These are phyloP conservation scores for Acidomyces sp. DNA, from an alignment of 495 filamentous ascomycete genomes.

Conservation along the genomic window DNA sequence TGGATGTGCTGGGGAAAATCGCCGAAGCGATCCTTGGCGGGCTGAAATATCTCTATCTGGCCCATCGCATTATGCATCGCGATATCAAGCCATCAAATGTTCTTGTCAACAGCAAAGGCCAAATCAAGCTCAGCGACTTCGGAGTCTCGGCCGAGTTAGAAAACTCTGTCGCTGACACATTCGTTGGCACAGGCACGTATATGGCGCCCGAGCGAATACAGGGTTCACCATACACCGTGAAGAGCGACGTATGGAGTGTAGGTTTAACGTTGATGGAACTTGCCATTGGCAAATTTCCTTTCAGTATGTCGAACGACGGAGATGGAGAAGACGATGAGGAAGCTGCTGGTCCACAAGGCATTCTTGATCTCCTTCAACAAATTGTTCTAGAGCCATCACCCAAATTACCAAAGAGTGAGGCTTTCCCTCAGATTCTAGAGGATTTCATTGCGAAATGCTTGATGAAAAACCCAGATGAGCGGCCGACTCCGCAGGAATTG, in stretches of 20 bases:
- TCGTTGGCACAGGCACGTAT: constrained; percentile 95
- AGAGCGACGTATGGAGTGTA: constrained; percentile 97
- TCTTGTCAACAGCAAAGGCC: constrained; percentile 80
- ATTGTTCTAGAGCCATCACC: constrained; percentile 95
- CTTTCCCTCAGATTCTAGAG: constrained; percentile 86
- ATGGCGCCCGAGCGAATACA: constrained; percentile 98
- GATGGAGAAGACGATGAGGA: constrained; percentile 55
- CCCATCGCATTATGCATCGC: constrained; percentile 90
- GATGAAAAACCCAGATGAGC: constrained; percentile 69
- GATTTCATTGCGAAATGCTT: constrained; percentile 95
- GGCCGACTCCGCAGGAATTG: constrained; percentile 84
- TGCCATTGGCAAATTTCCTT: constrained; percentile 92
- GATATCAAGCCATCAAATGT: constrained; percentile 99
- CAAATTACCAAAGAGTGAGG: constrained; percentile 86
- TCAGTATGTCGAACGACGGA: constrained; percentile 64
- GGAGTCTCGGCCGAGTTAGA: constrained; percentile 92
- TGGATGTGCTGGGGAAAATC: constrained; percentile 99
- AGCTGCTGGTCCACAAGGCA: constrained; percentile 70
- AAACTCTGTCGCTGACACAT: constrained; percentile 94
- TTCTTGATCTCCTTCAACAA: constrained; percentile 88
- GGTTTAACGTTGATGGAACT: constrained; percentile 93
- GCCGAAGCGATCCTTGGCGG: constrained; percentile 93
- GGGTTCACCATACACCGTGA: constrained; percentile 90
- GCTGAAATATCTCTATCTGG: constrained; percentile 84
- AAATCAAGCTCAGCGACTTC: constrained; percentile 97